These are phyloP conservation scores for Podospora pseudopauciseta DNA, from an alignment of 495 filamentous ascomycete genomes.

Conservation along the genomic window DNA sequence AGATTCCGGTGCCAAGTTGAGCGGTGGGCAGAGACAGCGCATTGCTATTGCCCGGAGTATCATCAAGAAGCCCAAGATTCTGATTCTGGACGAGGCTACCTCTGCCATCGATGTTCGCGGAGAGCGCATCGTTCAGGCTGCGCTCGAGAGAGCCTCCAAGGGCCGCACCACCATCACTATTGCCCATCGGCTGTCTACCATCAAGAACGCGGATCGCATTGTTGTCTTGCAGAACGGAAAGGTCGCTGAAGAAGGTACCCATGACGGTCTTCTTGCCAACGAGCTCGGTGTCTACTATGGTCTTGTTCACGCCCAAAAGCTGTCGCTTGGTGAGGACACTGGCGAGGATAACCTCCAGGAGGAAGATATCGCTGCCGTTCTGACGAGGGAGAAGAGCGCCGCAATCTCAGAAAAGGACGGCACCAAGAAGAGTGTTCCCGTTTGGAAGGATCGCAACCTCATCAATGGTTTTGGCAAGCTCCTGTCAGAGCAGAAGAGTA, in stretches of 20 bases:
- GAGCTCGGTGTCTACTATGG: slow-evolving; percentile 50
- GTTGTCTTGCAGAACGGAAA: slow-evolving; percentile 59
- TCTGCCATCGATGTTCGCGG: slow-evolving; percentile 70
- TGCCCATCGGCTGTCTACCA: slow-evolving; percentile 66
- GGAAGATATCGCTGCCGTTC: slow-evolving; percentile 39
- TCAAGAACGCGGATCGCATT: slow-evolving; percentile 67
- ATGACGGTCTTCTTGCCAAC: slow-evolving; percentile 57
- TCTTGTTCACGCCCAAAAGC: slow-evolving; percentile 52
- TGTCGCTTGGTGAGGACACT: slow-evolving; percentile 37
- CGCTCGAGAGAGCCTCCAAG: slow-evolving; percentile 61
- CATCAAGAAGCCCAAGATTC: slow-evolving; percentile 69
- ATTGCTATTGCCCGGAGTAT: slow-evolving; percentile 68
- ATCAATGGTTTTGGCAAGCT: slow-evolving; percentile 48
- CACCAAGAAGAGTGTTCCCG: slow-evolving; percentile 17
- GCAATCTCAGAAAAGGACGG: slow-evolving; percentile 33
- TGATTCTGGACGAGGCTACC: slow-evolving; percentile 81
- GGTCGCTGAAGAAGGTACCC: slow-evolving; percentile 65
- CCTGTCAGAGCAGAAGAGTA: slow-evolving; percentile 41
- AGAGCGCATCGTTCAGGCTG: slow-evolving; percentile 65
- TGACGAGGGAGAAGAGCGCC: slow-evolving; percentile 47
- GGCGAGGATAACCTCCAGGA: slow-evolving; percentile 31
- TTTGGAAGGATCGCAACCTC: slow-evolving; percentile 37
- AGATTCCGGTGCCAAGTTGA: slow-evolving; percentile 48
- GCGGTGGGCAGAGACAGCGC: slow-evolving; percentile 60
- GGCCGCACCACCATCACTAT: slow-evolving; percentile 79